Base-by-base conservation (phyloP, 495 filamentous ascomycete genomes). In the Lindgomyces ingoldianus region DNA sequence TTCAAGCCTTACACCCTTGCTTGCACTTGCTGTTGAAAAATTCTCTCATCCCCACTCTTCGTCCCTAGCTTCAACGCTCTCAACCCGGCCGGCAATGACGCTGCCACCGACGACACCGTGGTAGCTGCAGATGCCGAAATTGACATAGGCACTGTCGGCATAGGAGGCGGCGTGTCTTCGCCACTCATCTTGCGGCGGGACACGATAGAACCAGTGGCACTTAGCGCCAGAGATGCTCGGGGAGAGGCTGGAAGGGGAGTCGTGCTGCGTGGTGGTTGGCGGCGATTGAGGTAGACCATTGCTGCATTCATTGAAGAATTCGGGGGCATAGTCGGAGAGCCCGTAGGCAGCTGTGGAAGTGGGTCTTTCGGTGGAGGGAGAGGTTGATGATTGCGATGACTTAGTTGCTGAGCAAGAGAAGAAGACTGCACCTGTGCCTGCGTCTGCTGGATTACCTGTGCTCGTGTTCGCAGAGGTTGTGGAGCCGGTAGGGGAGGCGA, bases 171-270 rank as follows among this genome's bases (percentile, higher is more conserved):
- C 18, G 26, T 3, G 19, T 12, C 45, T 39, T 61, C 57, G 6
- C 45, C 60, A 44, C 58, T 61, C 49, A 55, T 19, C 25, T 62
- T 62, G 24, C 24, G 54, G 12, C 60, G 50, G 14, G 48, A 48
- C 10, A 22, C 27, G 21, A 18, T n/a, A 11, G 21, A 48, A 19
- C 30, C 42, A 4, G 55, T 12, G 8, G 55, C 55, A 16, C 39
- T 54, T 12, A 62, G 49, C 0, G 60, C 50, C 4, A 62, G 42
- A 8, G 60, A 62, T 9, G 60, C 60, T 8, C 60, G 60, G 2
- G 60, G 60, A 3, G 60, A 62, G 26, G 60, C 60, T 16, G 60
- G 60, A 19, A 62, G 50, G 47, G 60, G 27, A 4, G 36, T 53
- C 12, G 14, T 16, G 33, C 49, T 55, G 3, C 60, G 60, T 12